These are phyloP conservation scores for Jatropha curcas DNA, from an alignment of 345 rosid species.

Conservation along the genomic window DNA sequence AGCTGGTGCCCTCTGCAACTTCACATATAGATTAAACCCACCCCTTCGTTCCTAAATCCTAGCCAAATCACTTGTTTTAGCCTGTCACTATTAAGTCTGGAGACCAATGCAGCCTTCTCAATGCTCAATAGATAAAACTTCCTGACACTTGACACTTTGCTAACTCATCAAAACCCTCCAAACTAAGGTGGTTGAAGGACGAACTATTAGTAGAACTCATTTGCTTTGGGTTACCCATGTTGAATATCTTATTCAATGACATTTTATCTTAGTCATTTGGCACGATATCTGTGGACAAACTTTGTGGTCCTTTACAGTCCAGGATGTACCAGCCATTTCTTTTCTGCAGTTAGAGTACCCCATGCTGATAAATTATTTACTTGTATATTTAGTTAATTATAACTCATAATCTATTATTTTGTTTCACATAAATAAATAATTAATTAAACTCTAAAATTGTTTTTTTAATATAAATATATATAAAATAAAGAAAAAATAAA, in stretches of 20 bases:
- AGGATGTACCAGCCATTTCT: background rate
- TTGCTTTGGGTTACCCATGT: background rate
- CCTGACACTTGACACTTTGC: background rate
- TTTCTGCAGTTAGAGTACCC: background rate
- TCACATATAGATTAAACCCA: background rate
- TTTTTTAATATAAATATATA: too few relatives aligned
- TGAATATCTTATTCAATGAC: background rate
- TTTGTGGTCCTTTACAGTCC: background rate
- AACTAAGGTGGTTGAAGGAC: background rate
- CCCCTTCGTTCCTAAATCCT: background rate
- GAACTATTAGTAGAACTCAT: background rate
- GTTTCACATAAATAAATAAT: too few relatives aligned
- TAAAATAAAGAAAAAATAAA: too few relatives aligned
- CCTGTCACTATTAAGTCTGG: background rate
- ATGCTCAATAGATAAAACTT: background rate
- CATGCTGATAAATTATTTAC: too few relatives aligned
- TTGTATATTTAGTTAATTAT: too few relatives aligned
- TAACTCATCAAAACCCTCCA: background rate
- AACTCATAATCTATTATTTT: too few relatives aligned
- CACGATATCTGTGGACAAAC: background rate
- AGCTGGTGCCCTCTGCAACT: background rate
- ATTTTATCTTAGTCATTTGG: background rate
- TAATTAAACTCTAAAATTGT: too few relatives aligned
- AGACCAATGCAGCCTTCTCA: background rate
- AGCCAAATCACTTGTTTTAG: background rate